A percentile compares a stretch with the other conserved stretches of the same genome.
Conservation (phyloP, 2,329 filamentous ascomycete species). For the Colletotrichum phormii region DNA sequence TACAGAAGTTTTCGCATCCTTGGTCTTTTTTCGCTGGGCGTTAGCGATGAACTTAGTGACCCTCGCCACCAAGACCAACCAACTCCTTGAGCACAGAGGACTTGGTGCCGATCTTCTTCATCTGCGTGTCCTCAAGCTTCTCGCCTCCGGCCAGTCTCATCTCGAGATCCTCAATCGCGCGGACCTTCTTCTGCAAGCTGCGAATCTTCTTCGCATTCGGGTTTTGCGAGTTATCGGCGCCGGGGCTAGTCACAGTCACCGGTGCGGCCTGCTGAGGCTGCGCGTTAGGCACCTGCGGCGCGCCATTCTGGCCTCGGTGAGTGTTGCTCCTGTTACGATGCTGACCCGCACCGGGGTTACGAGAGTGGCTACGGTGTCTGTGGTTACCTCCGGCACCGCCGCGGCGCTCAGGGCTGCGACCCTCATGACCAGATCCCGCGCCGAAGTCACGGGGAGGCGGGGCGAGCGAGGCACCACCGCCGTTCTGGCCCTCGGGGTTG, state of each 20-base stretch:
- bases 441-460: constrained; percentile 52
- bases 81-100: constrained; percentile 86
- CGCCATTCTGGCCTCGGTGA: constrained; percentile 50
- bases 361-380: constrained; percentile 66
- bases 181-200: constrained; percentile 94
- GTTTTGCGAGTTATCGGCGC: constrained; percentile 63
- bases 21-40: neutral
- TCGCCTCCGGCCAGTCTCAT: constrained; percentile 95
- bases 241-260: constrained; percentile 43
- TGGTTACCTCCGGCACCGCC: constrained; percentile 49
- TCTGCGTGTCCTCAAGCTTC: constrained; percentile 97
- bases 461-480: constrained; percentile 60
- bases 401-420: constrained; percentile 76
- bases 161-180: constrained; percentile 97
- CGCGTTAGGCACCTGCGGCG: constrained; percentile 39
- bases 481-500: constrained; percentile 59
- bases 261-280: constrained; percentile 41
- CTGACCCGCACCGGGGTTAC: constrained; percentile 60
- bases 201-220: constrained; percentile 96
- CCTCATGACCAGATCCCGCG: constrained; percentile 51
- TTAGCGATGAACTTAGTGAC: neutral
- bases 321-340: constrained; percentile 65
- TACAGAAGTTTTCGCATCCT: neutral
- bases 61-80: constrained; percentile 60
- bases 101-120: constrained; percentile 98